These are phyloP conservation scores for Dendrobium catenatum DNA, from an alignment of 106 monocot species.

Conservation along the genomic window DNA sequence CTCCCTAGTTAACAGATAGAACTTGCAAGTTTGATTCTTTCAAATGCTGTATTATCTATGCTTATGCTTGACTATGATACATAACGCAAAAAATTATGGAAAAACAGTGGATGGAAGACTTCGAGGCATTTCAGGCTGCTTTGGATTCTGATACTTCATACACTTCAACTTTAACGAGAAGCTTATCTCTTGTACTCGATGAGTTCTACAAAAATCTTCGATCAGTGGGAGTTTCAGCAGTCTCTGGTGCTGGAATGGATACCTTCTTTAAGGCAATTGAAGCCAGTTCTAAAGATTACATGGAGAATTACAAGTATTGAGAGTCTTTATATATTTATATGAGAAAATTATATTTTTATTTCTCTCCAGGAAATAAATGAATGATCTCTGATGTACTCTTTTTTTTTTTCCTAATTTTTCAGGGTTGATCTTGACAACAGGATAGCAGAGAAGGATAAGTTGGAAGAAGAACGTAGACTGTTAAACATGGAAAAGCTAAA, in stretches of 20 bases:
- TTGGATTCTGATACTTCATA: conserved; percentile 73
- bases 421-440: conserved; percentile 96
- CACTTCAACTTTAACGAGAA: conserved; percentile 69
- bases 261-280: conserved; percentile 76
- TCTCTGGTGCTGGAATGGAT: conserved; percentile 76
- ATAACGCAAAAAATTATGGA: neutral
- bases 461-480: conserved; percentile 59
- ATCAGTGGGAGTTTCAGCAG: conserved; percentile 87
- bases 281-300: conserved; percentile 76
- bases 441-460: conserved; percentile 67
- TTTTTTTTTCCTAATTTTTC: neutral
- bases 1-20: neutral
- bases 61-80: neutral
- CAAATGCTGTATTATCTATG: neutral
- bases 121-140: conserved; percentile 82
- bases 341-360: neutral
- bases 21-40: neutral
- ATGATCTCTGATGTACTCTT: neutral
- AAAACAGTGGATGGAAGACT: conserved; percentile 95
- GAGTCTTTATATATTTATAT: neutral
- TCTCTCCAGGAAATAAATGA: neutral
- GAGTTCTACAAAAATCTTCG: conserved; percentile 92
- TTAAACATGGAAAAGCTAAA: conserved; percentile 76
- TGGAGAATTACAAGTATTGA: conserved; percentile 81
- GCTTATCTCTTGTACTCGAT: conserved; percentile 78